These are phyloP conservation scores for Psilocybe tampanensis DNA, from an alignment of 768 basidiomycete genomes.

Conservation along the genomic window DNA sequence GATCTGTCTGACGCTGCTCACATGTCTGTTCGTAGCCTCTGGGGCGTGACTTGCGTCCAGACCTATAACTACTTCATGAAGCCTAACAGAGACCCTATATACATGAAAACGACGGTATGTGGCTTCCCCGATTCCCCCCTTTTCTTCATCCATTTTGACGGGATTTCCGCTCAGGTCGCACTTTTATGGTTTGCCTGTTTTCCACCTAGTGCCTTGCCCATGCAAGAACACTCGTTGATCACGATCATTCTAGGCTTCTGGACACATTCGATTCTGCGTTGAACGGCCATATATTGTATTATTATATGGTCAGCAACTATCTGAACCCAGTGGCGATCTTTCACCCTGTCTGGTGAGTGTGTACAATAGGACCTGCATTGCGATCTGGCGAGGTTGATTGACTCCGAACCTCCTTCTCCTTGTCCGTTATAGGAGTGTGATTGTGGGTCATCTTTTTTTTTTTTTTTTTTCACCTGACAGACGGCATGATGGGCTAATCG, in stretches of 20 bases:
- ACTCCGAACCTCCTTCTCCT: no score
- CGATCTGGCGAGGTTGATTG: no score
- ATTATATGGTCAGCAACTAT: conserved; percentile 60
- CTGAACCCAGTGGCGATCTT: conserved; percentile 45
- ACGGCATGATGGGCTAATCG: neutral
- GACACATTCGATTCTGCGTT: conserved; percentile 60
- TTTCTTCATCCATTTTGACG: neutral
- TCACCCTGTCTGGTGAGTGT: conserved; percentile 52
- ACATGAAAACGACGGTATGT: conserved; percentile 41
- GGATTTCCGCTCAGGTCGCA: conserved; percentile 26
- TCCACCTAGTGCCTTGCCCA: no score
- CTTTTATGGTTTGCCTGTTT: conserved; percentile 29
- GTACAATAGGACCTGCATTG: no score
- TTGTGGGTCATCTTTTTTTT: conserved; percentile 47
- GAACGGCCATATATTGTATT: conserved; percentile 57
- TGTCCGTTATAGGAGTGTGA: conserved; percentile 43
- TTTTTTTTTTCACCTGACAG: neutral
- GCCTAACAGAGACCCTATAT: conserved; percentile 20
- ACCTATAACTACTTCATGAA: conserved; percentile 52
- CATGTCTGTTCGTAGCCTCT: conserved; percentile 41
- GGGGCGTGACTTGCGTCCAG: conserved; percentile 59
- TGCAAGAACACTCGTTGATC: no score
- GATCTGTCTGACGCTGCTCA: neutral
- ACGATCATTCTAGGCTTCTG: conserved; percentile 51
- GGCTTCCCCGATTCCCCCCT: neutral